Base-by-base conservation (phyloP, 768 basidiomycete genomes). In the Polyporus arcularius region DNA sequence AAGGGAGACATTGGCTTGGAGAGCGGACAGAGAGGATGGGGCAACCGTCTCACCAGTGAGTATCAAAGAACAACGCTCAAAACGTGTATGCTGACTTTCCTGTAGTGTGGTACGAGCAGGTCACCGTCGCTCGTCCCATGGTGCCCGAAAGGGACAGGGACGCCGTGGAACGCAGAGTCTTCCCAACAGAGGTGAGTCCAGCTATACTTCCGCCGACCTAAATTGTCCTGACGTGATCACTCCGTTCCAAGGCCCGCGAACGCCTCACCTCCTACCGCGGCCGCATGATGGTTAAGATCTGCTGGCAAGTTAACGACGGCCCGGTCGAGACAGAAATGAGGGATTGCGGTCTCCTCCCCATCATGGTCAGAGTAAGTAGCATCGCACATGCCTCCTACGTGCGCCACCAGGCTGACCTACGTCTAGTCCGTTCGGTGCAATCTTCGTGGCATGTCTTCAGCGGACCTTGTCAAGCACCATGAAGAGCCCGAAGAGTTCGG, bases 401-500 rank as follows among this genome's bases (percentile, higher is more conserved):
- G 16, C 16, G 18, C 4, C 30, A 26, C 26, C 46, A 7, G 14
- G 12, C 28, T 45, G 41, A 47, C 18, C 65, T 10, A 67, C 12
- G 21, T 51, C 10, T 64, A 97, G 92, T 98, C 96, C 9, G 87
- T 86, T 21, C 81, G 96, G 60, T 99, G 97, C 72, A 97, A 98
- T 74, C 75, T 98, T n/a, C 87, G 88, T 47, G 82, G 82, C 38
- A 82, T 97, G 74, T 85, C 94, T 2, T 91, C 96, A 9, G 83
- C 89, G 9, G 89, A 94, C 48, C 87, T 99, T 47, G 94, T 98
- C 57, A 78, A 80, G 57, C 88, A 89, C 62, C 90, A 96, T 71
- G 97, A 99, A 80, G 97, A 99, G 70, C 88, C 97, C 1, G 94
- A 97, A 76, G 97, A 98, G 74, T 98, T 98, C 70, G 97, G 97